Percentiles rank a stretch among this genome's conserved stretches.
Conservation (phyloP, 345 rosid species). For the Mercurialis annua region DNA sequence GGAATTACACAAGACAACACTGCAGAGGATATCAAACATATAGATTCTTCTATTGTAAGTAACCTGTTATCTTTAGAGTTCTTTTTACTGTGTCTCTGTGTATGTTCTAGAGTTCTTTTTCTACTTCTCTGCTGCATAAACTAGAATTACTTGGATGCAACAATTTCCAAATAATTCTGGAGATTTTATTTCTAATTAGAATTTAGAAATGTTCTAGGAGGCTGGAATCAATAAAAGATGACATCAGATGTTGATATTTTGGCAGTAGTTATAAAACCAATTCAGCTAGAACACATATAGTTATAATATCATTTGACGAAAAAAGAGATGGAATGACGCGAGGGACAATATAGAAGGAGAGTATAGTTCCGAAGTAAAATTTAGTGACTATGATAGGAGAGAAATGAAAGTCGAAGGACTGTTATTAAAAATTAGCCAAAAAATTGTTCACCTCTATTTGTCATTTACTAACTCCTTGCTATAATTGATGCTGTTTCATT, state of each 20-base stretch:
- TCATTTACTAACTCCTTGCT: constrained; percentile 3
- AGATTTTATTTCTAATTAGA: neutral
- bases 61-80: neutral
- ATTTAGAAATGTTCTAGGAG: neutral
- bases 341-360: constrained; percentile 24
- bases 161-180: neutral
- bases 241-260: no score
- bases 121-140: neutral
- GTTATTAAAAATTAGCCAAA: no score
- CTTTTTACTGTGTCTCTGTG: neutral
- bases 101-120: neutral
- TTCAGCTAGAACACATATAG: no score
- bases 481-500: constrained; percentile 1
- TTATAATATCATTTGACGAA: no score
- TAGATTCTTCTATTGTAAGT: constrained; percentile 48
- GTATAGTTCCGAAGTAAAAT: no score
- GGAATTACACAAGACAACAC: constrained; percentile 35
- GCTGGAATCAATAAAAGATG: neutral
- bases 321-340: neutral
- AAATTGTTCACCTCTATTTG: constrained; percentile 8
- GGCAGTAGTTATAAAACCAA: no score
- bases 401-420: no score
- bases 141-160: neutral
- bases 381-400: no score
- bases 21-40: constrained; percentile 47